Evolutionary conservation across 441 rosid genomes (phyloP), one percentile per base, ranked within the genome.

Genomic region (Pelargonium fulgidum): DNA sequence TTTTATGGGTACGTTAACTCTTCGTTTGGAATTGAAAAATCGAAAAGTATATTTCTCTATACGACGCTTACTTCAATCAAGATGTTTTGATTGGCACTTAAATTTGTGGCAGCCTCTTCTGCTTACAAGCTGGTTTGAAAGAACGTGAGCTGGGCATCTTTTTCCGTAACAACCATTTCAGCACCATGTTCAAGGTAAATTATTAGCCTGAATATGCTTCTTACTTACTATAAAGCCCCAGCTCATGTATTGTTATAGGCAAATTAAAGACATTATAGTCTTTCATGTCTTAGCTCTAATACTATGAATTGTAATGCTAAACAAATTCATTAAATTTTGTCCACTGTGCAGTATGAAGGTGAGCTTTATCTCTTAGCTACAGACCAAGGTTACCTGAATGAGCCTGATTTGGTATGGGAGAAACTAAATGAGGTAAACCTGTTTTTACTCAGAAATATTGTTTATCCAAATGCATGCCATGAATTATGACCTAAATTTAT

Each of bases 101-200:
- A 33, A 62, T 70, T 50, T 73, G 69, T 73, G 77, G 64, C 88
- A 94, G 97, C 76, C 96, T 94, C 39, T 89, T 92, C 76, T 82
- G 85, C 84, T 83, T 94, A 70, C 97, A 83, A 83, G 94, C 90
- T 54, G 98, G 97, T 66, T 87, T 92, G 13, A 90, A 92, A 76
- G 99, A 94, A 80, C 89, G 97, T 11, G 96, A 94, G 68, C 91
- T 92, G 39, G 89, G 99, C 81, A 97, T 94, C 39, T 94, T 90
- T 69, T 94, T 94, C 76, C 97, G 97, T 41, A 94, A 94, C 74
- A 94, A 94, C 78, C 99, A 94, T 80, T 94, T 94, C 86, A 83
- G 96, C 81, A 89, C 99, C 80, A 94, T 94, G 99, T 90, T 94
- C 78, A 94, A 94, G 96, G 99, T 91, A 71, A 74, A 88, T 74